Percentiles rank a stretch among this genome's conserved stretches.
Conservation (phyloP, 192 early-diverging fungal species). For the Radiomyces spectabilis region DNA sequence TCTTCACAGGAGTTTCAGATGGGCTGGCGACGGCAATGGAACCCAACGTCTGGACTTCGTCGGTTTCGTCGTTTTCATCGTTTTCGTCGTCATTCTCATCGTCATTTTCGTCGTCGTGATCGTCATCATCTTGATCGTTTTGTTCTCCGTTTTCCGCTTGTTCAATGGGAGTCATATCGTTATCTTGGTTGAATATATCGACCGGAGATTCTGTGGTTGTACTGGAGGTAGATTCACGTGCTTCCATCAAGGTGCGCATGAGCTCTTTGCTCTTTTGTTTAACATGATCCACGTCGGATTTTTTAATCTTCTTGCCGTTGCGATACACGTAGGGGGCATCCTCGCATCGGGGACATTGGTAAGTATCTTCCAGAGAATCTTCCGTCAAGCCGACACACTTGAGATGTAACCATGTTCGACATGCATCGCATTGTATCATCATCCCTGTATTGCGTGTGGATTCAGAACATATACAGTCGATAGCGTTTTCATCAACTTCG, state of each 20-base stretch:
- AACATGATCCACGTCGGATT: no score
- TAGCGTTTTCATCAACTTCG: background rate
- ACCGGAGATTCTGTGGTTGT: background rate
- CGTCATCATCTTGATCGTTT: background rate
- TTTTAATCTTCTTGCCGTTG: no score
- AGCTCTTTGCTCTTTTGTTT: background rate
- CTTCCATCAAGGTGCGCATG: background rate
- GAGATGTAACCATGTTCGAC: slow-evolving; percentile 61
- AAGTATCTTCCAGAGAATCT: slow-evolving; percentile 44
- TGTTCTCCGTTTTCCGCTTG: background rate
- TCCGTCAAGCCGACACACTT: slow-evolving; percentile 52
- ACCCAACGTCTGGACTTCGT: background rate
- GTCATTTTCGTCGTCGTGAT: background rate
- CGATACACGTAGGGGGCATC: no score
- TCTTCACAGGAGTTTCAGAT: background rate
- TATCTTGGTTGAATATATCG: background rate
- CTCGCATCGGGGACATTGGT: slow-evolving; percentile 44
- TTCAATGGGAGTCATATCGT: background rate
- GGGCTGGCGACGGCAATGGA: background rate
- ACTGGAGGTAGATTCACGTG: background rate
- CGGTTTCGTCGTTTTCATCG: background rate
- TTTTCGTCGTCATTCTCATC: background rate
- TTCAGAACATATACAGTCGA: slow-evolving; percentile 38
- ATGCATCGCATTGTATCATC: slow-evolving; percentile 69
- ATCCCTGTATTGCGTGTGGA: slow-evolving; percentile 31